Conservation (phyloP, 78 protist species). For the Mantamonas sphyraenae region DNA sequence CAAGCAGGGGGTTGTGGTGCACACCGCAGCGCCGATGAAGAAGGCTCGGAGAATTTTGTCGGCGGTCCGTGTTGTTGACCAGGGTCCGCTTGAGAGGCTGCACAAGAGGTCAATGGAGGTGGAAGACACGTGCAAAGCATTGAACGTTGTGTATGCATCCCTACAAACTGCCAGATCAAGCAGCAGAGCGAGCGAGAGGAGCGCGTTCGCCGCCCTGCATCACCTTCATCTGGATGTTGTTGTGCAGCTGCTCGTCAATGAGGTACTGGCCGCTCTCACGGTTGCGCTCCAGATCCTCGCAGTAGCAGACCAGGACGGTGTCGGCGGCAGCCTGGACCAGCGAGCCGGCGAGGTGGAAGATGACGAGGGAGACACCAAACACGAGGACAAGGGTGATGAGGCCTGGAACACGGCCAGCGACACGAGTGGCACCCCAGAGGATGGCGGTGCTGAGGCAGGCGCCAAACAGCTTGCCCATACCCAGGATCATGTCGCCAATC, state of each 20-base stretch:
- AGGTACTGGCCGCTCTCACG: neutral
- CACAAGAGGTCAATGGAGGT: no score
- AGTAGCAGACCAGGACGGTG: neutral
- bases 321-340: neutral
- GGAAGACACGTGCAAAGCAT: no score
- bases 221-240: neutral
- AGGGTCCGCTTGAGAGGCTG: no score
- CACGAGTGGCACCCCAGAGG: neutral
- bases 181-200: no score
- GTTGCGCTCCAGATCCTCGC: neutral
- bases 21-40: no score
- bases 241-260: neutral
- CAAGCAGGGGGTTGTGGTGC: no score
- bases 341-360: neutral
- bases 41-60: no score
- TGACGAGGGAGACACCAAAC: neutral
- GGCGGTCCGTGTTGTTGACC: no score
- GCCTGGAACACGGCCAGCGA: neutral
- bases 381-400: neutral
- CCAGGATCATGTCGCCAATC: neutral
- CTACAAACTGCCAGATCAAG: no score
- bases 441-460: neutral
- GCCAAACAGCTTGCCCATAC: neutral
- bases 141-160: no score
- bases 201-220: no score